Evolutionary conservation across 2,329 filamentous ascomycete species (phyloP).

Genomic region (Xylaria sp.): DNA sequence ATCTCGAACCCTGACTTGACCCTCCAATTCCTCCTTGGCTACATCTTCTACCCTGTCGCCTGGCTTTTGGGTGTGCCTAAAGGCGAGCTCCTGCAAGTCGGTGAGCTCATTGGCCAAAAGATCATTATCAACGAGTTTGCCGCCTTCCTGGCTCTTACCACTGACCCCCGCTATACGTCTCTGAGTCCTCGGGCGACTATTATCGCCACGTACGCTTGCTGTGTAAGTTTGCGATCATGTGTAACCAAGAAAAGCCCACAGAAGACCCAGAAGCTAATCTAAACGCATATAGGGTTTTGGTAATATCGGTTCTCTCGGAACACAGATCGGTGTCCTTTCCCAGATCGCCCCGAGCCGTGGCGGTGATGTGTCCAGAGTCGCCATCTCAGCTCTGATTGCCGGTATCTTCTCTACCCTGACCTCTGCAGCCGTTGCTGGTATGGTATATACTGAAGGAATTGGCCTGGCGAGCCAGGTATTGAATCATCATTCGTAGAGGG

Average conservation of each 20-base stretch:
- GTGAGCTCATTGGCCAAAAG: constrained; percentile 84
- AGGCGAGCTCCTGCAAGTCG: constrained; percentile 76
- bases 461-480: constrained; percentile 24
- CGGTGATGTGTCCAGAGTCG: constrained; percentile 80
- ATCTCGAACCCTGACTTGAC: constrained; percentile 73
- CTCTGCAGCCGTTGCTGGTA: constrained; percentile 79
- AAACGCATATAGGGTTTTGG: constrained; percentile 68
- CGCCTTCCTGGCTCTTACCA: constrained; percentile 71
- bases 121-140: constrained; percentile 88
- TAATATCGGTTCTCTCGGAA: constrained; percentile 88
- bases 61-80: constrained; percentile 77
- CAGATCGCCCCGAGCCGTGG: constrained; percentile 80
- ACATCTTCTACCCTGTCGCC: constrained; percentile 76
- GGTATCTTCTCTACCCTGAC: constrained; percentile 84
- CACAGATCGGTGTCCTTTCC: constrained; percentile 87
- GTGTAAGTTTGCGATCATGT: constrained; percentile 55
- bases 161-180: constrained; percentile 60
- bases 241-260: background rate
- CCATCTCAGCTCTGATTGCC: constrained; percentile 79
- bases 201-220: constrained; percentile 88
- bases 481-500: constrained; percentile 6
- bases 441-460: constrained; percentile 62
- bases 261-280: constrained; percentile 31
- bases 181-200: constrained; percentile 78
- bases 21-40: constrained; percentile 75